Percentiles rank a stretch among this genome's conserved stretches.
These are phyloP conservation scores for Taphrina betulina DNA, from an alignment of 1,139 yeast genomes.

Conservation along the genomic window DNA sequence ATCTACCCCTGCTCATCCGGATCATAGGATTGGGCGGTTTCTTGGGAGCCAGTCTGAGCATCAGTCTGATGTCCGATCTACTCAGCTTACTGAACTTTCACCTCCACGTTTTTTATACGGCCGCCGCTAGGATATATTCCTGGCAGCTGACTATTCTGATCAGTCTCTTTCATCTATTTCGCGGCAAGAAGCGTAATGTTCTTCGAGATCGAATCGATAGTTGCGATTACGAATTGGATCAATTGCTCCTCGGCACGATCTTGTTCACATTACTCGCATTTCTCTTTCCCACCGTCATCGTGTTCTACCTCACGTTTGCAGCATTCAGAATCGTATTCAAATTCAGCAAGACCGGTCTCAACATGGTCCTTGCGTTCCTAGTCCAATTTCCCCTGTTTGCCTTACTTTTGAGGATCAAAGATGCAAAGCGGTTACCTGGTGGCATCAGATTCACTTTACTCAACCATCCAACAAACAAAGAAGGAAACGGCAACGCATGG, in stretches of 20 bases:
- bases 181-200: constrained; percentile 85
- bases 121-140: constrained; percentile 73
- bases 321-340: constrained; percentile 57
- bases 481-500: not conserved
- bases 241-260: constrained; percentile 81
- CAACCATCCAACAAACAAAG: not conserved
- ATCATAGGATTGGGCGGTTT: constrained; percentile 51
- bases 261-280: constrained; percentile 76
- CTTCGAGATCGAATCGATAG: constrained; percentile 83
- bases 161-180: constrained; percentile 78
- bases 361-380: constrained; percentile 61
- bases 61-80: constrained; percentile 66
- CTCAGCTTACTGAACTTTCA: constrained; percentile 66
- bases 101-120: constrained; percentile 69
- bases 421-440: constrained; percentile 85
- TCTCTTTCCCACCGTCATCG: constrained; percentile 80
- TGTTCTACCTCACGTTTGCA: constrained; percentile 78
- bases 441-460: constrained; percentile 28
- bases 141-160: constrained; percentile 68
- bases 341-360: constrained; percentile 55
- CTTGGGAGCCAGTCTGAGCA: constrained; percentile 60
- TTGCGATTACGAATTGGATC: constrained; percentile 80
- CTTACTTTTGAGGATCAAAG: constrained; percentile 71
- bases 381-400: constrained; percentile 89
- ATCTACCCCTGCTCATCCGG: constrained; percentile 44